Evolutionary conservation across 768 basidiomycete species (phyloP).

Genomic region (Suillus subaureus): DNA sequence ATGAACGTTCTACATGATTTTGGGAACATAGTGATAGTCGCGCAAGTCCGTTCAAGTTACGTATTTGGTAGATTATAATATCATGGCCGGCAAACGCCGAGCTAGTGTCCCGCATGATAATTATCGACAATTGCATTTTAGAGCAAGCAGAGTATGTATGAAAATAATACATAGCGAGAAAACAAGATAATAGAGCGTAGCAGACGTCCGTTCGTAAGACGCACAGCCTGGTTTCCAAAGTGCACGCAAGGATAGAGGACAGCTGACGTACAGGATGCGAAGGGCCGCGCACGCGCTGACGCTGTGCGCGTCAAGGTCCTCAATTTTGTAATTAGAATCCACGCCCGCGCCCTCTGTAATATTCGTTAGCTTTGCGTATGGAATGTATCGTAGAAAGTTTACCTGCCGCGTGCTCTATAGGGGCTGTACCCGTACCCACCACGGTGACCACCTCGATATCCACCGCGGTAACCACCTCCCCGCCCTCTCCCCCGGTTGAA

Average conservation of each 20-base stretch:
- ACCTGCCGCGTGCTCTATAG: conserved; percentile 76
- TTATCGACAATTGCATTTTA: conserved; percentile 34
- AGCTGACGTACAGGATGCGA: conserved; percentile 15
- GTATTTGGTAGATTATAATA: not conserved
- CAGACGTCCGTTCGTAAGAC: conserved; percentile 12
- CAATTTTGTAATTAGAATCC: conserved; percentile 47
- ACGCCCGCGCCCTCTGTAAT: conserved; percentile 68
- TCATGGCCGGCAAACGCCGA: conserved; percentile 16
- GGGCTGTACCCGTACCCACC: conserved; percentile 55
- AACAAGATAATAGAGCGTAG: conserved; percentile 7
- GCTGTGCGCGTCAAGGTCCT: conserved; percentile 13
- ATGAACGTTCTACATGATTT: conserved; percentile 15
- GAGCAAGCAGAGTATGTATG: conserved; percentile 15
- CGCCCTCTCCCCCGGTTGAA: conserved; percentile 84
- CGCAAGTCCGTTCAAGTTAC: not conserved
- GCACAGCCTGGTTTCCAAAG: conserved; percentile 8
- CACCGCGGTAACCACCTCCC: conserved; percentile 60
- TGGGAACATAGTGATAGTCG: conserved; percentile 14
- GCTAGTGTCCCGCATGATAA: conserved; percentile 12
- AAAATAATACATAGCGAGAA: conserved; percentile 17
- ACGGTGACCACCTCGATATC: conserved; percentile 61
- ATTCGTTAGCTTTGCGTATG: conserved; percentile 13
- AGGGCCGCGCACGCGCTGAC: conserved; percentile 19
- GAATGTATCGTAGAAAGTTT: conserved; percentile 29
- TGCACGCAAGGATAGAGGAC: conserved; percentile 13